Base-by-base conservation (phyloP, 345 rosid genomes). In the Anacardium occidentale region DNA sequence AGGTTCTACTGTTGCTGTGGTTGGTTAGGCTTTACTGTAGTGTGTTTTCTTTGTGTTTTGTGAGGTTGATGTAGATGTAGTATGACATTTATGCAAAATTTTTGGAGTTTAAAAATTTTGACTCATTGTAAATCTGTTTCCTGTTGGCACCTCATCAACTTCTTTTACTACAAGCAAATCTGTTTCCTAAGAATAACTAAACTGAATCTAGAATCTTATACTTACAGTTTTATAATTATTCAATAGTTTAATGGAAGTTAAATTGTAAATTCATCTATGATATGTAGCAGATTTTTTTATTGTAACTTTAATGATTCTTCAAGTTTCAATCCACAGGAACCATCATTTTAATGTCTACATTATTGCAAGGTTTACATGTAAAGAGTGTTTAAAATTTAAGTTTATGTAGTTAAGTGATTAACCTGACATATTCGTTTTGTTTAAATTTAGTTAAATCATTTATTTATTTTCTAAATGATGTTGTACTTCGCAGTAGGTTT, bases 21-120 rank as follows among this genome's bases (percentile, higher is more conserved):
- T 79, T 54, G 80, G 77, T 62, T 77, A 77, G 74, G 66, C 70
- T 74, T 75, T 73, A 56, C 47, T 62, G 61, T 57, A 68, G 53
- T 63, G 56, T 75, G 52, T 48, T n/a, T 64, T 29, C 3, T 26
- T 11, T 62, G 47, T 45, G 53, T 53, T 76, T 58, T 75, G 40
- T 24, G 67, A 45, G 74, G 58, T 63, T 69, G 26, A 61, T 69
- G n/a, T n/a, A n/a, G n/a, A n/a, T n/a, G 61, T 76, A 72, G 48
- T 48, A 26, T 62, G 60, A 53, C 63, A 65, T 72, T 76, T 63
- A 69, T 70, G 75, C 57, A 70, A 70, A 74, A 8, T 18, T 3
- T 47, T 20, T 70, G 77, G 62, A 66, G 32, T 44, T 24, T 47
- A 52, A 68, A 72, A 53, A n/a, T 55, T 71, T 68, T 77, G 32